Conservation (phyloP, 1,284 basidiomycete genomes). For the Tylopilus sp. region DNA sequence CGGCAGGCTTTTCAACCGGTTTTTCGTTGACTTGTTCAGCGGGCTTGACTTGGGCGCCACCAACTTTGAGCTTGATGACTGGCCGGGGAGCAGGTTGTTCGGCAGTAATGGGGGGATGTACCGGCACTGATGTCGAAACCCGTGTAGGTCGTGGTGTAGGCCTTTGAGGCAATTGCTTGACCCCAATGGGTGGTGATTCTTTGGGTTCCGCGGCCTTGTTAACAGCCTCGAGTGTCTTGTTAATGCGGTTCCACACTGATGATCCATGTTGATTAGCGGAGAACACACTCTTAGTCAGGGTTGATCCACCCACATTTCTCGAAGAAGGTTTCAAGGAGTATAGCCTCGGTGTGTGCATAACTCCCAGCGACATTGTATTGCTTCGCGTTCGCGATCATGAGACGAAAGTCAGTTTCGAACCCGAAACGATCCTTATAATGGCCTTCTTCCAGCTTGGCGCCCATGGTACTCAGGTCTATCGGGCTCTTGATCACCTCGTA, state of each 20-base stretch:
- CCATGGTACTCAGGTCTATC: constrained; percentile 92
- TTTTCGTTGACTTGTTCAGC: constrained; percentile 32
- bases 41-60: constrained; percentile 32
- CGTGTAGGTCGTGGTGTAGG: constrained; percentile 12
- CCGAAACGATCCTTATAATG: constrained; percentile 83
- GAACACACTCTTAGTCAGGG: not conserved
- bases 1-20: constrained; percentile 15
- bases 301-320: constrained; percentile 65
- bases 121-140: constrained; percentile 17
- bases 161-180: constrained; percentile 36
- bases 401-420: constrained; percentile 84
- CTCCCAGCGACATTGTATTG: constrained; percentile 78
- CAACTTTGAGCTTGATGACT: constrained; percentile 56
- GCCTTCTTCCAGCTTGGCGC: constrained; percentile 83
- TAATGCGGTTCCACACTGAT: constrained; percentile 72
- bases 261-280: constrained; percentile 4
- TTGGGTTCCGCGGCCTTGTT: constrained; percentile 38
- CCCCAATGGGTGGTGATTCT: constrained; percentile 32
- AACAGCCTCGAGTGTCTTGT: constrained; percentile 63
- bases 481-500: constrained; percentile 88
- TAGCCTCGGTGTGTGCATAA: constrained; percentile 74
- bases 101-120: constrained; percentile 29
- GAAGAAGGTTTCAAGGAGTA: constrained; percentile 78
- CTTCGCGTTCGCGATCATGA: constrained; percentile 88
- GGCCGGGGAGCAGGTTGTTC: constrained; percentile 43